These are phyloP conservation scores for Gnomoniopsis smithogilvyi DNA, from an alignment of 2,329 filamentous ascomycete species.

Conservation along the genomic window DNA sequence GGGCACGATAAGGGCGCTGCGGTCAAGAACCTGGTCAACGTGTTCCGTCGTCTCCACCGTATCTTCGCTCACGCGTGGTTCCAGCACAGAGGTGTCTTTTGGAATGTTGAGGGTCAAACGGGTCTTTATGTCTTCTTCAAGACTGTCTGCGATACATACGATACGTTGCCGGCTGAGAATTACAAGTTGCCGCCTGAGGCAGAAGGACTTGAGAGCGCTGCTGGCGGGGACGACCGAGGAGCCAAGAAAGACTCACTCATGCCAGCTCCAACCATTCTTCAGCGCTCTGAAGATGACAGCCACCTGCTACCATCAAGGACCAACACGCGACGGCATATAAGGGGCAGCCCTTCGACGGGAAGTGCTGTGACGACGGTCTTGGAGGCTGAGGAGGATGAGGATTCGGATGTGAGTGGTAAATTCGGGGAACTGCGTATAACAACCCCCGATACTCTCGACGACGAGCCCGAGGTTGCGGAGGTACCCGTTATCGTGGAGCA, in stretches of 20 bases:
- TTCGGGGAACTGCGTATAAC: conserved; percentile 46
- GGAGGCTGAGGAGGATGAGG: conserved; percentile 76
- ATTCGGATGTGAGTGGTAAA: conserved; percentile 42
- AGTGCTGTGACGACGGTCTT: conserved; percentile 78
- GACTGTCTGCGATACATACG: conserved; percentile 90
- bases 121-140: conserved; percentile 97
- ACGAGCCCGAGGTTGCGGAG: conserved; percentile 33
- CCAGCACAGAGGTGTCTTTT: conserved; percentile 92
- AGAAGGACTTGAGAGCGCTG: conserved; percentile 66
- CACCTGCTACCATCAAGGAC: conserved; percentile 54
- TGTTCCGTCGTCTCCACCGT: conserved; percentile 88
- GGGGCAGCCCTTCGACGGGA: conserved; percentile 76
- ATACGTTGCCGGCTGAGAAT: conserved; percentile 85
- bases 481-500: conserved; percentile 41
- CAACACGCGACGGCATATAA: conserved; percentile 77
- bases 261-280: conserved; percentile 21
- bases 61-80: conserved; percentile 99
- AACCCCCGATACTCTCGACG: conserved; percentile 51
- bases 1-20: conserved; percentile 59
- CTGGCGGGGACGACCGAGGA: conserved; percentile 13
- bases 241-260: conserved; percentile 22
- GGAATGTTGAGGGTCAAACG: conserved; percentile 86
- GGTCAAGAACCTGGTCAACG: conserved; percentile 84
- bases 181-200: conserved; percentile 94
- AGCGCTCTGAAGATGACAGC: conserved; percentile 41